phyloP scores from a whole-genome alignment of 148 eudicot species.

The Amaranthus cruentus region DNA sequence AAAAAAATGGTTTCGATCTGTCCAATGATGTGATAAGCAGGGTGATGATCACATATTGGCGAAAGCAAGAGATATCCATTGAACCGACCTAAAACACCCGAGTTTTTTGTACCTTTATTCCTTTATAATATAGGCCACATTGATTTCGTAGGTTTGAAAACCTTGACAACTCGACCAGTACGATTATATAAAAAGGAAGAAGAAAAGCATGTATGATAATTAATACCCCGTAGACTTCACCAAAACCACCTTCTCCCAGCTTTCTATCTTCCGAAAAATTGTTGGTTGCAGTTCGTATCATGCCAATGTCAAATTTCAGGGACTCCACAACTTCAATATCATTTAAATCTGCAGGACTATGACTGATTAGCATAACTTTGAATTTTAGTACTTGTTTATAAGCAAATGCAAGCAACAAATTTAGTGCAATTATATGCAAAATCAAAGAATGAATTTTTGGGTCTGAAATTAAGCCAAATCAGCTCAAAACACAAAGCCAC shows the following conservation, averaged over 20 bases:
- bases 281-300: constrained; percentile 27
- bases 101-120: no score
- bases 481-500: no score
- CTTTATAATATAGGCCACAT: no score
- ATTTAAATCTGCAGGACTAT: constrained; percentile 21
- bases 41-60: no score
- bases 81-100: no score
- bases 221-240: constrained; percentile 33
- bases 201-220: neutral
- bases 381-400: neutral
- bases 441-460: neutral
- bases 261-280: constrained; percentile 27
- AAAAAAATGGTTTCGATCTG: no score
- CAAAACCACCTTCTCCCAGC: constrained; percentile 40
- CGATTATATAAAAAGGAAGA: neutral
- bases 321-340: constrained; percentile 30
- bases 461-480: no score
- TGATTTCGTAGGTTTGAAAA: no score
- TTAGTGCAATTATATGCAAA: neutral
- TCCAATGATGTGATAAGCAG: no score
- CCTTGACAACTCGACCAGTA: no score
- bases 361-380: neutral
- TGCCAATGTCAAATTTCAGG: constrained; percentile 25
- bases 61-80: no score
- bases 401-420: neutral